Evolutionary conservation across 495 filamentous ascomycete genomes (phyloP), one percentile per base, ranked within the genome.

Genomic region (Hypomontagnella monticulosa): DNA sequence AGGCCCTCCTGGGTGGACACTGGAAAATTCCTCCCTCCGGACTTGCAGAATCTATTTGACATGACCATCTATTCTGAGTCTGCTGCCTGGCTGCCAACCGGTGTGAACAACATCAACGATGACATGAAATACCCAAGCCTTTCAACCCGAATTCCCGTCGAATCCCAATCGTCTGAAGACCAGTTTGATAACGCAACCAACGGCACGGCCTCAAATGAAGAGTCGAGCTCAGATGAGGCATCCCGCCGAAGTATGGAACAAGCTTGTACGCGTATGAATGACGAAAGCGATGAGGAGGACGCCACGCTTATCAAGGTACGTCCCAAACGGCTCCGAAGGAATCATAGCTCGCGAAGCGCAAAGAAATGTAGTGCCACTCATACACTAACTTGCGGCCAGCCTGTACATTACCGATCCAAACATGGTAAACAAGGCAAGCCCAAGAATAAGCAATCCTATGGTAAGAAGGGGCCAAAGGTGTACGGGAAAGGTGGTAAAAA

Each of bases 41-140:
- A 72, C 6, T 79, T 93, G 14, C 87, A 91, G 49, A 83, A 84
- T 41, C 71, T 96, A 9, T 97, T 97, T 67, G 83, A 88, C 9
- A 71, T 93, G 64, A 84, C 84, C 68, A 84, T 88, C 57, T 84
- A 88, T 63, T 62, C 73, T 4, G 81, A 84, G 37, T 66, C 71
- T 0, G 83, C 54, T 5, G 49, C 87, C 23, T 71, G 78, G 44
- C 74, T 93, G 20, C 90, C 89, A 2, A 80, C 82, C 7, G 92
- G 90, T 14, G 91, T 84, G 77, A 83, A 80, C n/a, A 75, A 72
- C 4, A 62, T 92, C 2, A 77, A 81, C 14, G 83, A 87, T 0
- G 81, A 80, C 52, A 88, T 81, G 44, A 69, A 78, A 0, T 87
- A 86, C 48, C 84, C 86, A 0, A 70, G 70, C 6, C 80, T 96